phyloP scores from a whole-genome alignment of 768 basidiomycete genomes.

The Amanita rubescens region DNA sequence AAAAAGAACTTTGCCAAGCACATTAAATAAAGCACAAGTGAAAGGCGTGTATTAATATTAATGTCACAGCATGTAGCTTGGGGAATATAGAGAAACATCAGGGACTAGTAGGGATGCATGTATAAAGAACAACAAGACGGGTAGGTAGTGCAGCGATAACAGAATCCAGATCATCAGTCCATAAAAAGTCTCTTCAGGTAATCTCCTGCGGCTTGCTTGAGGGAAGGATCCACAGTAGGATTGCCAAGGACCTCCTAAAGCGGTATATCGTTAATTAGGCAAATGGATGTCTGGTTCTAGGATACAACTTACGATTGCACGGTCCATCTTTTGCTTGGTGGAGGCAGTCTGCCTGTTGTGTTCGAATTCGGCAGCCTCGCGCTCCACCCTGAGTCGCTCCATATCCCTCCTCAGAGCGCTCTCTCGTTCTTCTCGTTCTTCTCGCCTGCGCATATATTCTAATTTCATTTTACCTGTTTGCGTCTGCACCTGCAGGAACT shows the following conservation, averaged over 20 bases:
- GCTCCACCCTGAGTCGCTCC: slow-evolving; percentile 46
- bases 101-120: slow-evolving; percentile 6
- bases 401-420: slow-evolving; percentile 41
- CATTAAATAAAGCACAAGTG: neutral
- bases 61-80: slow-evolving; percentile 2
- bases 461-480: slow-evolving; percentile 66
- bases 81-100: slow-evolving; percentile 4
- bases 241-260: slow-evolving; percentile 51
- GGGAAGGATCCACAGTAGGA: slow-evolving; percentile 45
- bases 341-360: slow-evolving; percentile 41
- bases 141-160: neutral
- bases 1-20: too few relatives aligned
- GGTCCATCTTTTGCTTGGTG: slow-evolving; percentile 55
- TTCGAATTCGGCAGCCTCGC: slow-evolving; percentile 51
- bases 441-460: slow-evolving; percentile 58
- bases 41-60: slow-evolving; percentile 1
- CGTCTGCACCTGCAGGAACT: slow-evolving; percentile 58
- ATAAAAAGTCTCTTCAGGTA: slow-evolving; percentile 64
- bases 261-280: neutral
- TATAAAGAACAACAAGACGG: neutral
- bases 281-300: neutral
- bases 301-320: slow-evolving; percentile 44
- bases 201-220: slow-evolving; percentile 62
- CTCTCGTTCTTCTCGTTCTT: slow-evolving; percentile 64
- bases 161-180: slow-evolving; percentile 22